Evolutionary conservation across 2,329 filamentous ascomycete species (phyloP).

Genomic region (Talaromyces sp.): DNA sequence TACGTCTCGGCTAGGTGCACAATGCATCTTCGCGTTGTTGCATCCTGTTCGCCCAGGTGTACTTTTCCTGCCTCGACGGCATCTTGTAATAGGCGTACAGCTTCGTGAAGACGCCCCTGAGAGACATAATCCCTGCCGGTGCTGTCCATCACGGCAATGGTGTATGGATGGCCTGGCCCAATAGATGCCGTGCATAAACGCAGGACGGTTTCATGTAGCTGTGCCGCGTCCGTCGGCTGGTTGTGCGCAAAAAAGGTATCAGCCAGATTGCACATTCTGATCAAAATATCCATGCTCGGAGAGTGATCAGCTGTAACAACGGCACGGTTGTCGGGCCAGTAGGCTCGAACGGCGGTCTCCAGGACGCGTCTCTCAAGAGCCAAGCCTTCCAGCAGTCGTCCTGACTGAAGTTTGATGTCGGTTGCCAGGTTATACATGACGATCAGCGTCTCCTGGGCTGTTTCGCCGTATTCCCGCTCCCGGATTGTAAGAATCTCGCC

Average conservation of each 20-base stretch:
- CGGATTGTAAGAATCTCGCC: not conserved
- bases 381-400: constrained; percentile 6
- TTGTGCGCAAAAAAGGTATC: constrained; percentile 11
- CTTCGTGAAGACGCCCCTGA: constrained; percentile 11
- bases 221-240: constrained; percentile 4
- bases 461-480: constrained; percentile 6
- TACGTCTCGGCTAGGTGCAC: constrained; percentile 13
- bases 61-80: constrained; percentile 13
- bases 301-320: not conserved
- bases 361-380: constrained; percentile 8
- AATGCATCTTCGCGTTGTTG: constrained; percentile 12
- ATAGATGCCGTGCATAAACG: constrained; percentile 10
- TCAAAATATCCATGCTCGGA: constrained; percentile 9
- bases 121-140: constrained; percentile 13
- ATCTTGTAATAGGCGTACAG: constrained; percentile 12
- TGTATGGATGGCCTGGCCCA: constrained; percentile 13
- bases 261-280: constrained; percentile 11
- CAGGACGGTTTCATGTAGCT: constrained; percentile 11
- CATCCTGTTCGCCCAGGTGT: constrained; percentile 10
- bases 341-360: constrained; percentile 7
- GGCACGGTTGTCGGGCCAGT: constrained; percentile 3
- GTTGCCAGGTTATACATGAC: constrained; percentile 9
- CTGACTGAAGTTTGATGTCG: constrained; percentile 9
- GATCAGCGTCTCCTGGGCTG: constrained; percentile 5
- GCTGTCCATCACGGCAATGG: constrained; percentile 14